These are phyloP conservation scores for Trichoderma polysporum DNA, from an alignment of 2,329 filamentous ascomycete genomes.

Conservation along the genomic window DNA sequence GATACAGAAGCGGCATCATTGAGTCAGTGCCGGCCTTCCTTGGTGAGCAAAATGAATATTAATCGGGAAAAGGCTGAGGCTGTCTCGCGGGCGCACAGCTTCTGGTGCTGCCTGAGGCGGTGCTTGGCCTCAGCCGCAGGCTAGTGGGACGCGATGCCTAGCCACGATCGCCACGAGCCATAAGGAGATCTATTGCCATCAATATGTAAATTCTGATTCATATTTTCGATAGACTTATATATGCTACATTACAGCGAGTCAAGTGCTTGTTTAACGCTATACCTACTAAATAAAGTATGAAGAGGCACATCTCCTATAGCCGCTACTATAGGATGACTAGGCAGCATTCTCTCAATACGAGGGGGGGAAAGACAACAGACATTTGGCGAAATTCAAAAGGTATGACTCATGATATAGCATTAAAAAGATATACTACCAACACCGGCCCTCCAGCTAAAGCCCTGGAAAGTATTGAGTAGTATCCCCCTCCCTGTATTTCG, in stretches of 20 bases:
- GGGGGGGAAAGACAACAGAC: no score
- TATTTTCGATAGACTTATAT: no score
- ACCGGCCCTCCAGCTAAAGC: neutral
- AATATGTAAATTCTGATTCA: neutral
- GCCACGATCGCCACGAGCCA: neutral
- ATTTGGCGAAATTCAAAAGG: neutral
- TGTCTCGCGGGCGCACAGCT: neutral
- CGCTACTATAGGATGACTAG: no score
- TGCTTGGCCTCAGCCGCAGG: conserved; percentile 5
- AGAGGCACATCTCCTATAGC: no score
- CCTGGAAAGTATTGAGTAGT: neutral
- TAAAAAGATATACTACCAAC: neutral
- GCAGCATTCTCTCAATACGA: no score
- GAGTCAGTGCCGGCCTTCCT: neutral
- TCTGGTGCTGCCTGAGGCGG: conserved; percentile 5
- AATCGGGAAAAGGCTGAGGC: neutral
- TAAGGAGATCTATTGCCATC: neutral
- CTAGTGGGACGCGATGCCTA: neutral
- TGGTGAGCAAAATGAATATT: neutral
- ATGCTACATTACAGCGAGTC: no score
- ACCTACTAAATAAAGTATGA: no score
- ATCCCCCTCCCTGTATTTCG: neutral
- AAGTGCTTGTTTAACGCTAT: no score
- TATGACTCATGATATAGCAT: neutral
- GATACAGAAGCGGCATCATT: neutral